A percentile compares a stretch with the other conserved stretches of the same genome.
phyloP scores from a whole-genome alignment of 257 asterid species.

The Jacaranda mimosifolia region DNA sequence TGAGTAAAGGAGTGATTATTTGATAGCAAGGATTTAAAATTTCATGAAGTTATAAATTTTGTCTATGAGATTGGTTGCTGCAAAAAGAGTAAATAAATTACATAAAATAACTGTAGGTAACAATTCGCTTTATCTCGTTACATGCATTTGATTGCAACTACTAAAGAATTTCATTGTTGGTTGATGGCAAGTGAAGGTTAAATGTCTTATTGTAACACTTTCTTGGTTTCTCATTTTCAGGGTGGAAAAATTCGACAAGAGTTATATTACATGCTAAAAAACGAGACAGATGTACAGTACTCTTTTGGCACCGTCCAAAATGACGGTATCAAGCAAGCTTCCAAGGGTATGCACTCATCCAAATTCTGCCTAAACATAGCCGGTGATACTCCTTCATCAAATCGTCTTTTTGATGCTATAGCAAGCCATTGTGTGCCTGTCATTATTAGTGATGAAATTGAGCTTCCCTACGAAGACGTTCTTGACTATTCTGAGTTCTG shows the following conservation, averaged over 20 bases:
- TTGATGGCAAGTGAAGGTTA: too few relatives aligned
- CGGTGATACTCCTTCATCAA: constrained; percentile 77
- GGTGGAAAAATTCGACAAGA: constrained; percentile 72
- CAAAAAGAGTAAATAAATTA: too few relatives aligned
- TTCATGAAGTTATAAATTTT: too few relatives aligned
- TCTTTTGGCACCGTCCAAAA: constrained; percentile 63
- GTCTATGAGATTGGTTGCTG: too few relatives aligned
- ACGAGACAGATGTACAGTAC: constrained; percentile 67
- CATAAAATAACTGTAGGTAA: too few relatives aligned
- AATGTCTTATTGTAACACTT: neutral
- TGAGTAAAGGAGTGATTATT: too few relatives aligned
- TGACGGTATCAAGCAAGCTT: constrained; percentile 50
- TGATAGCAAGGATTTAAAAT: too few relatives aligned
- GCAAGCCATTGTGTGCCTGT: constrained; percentile 73
- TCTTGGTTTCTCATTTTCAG: constrained; percentile 41
- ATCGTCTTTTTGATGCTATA: constrained; percentile 71
- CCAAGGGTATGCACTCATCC: constrained; percentile 66
- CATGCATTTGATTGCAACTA: too few relatives aligned
- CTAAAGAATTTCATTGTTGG: too few relatives aligned
- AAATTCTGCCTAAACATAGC: constrained; percentile 81
- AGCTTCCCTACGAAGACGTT: constrained; percentile 68
- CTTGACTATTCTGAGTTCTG: constrained; percentile 65
- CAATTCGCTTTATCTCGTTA: too few relatives aligned
- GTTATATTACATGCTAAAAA: constrained; percentile 62
- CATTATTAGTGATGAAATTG: constrained; percentile 63